These are phyloP conservation scores for Eucalyptus grandis DNA, from an alignment of 345 rosid genomes.

Conservation along the genomic window DNA sequence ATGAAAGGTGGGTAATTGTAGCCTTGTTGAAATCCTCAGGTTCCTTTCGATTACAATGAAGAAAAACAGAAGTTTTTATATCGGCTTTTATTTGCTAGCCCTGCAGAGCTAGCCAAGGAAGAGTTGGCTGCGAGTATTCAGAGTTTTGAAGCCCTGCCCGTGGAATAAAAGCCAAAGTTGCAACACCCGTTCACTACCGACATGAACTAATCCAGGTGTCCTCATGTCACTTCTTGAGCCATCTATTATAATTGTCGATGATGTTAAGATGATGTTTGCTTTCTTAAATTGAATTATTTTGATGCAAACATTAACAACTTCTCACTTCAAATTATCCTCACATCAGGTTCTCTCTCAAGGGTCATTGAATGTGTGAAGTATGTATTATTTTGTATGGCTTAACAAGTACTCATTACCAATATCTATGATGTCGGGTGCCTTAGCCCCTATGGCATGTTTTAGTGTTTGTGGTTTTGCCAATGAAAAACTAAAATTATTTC, in stretches of 20 bases:
- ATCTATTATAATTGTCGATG: neutral
- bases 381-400: neutral
- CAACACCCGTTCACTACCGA: neutral
- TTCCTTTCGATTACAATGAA: neutral
- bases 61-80: neutral
- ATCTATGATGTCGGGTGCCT: neutral
- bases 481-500: neutral
- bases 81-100: neutral
- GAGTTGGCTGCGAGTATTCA: neutral
- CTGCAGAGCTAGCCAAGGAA: neutral
- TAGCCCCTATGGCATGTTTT: neutral
- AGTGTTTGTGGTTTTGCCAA: neutral
- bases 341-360: too few species aligned
- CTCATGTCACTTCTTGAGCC: neutral
- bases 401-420: neutral
- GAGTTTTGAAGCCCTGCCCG: neutral
- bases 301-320: fast-evolving
- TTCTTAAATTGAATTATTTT: neutral
- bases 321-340: too few species aligned
- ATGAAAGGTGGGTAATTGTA: neutral
- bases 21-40: neutral
- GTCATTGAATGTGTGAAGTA: too few species aligned
- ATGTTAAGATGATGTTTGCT: neutral
- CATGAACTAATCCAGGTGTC: neutral
- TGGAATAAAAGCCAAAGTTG: neutral